phyloP scores from a whole-genome alignment of 805 yeast genomes.

The Yarrowia sp. region DNA sequence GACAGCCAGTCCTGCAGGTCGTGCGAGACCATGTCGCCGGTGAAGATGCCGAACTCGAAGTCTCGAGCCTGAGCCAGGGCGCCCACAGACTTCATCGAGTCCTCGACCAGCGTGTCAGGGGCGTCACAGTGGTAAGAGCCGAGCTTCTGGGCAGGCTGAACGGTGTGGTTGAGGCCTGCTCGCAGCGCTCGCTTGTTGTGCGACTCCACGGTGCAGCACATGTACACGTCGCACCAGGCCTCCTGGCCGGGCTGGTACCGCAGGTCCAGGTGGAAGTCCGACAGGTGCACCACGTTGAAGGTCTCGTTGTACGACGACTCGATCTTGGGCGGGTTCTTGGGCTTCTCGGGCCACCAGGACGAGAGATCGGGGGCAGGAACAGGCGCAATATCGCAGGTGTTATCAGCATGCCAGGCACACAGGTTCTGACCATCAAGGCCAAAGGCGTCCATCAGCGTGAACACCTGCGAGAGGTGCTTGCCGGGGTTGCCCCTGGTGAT shows the following conservation, averaged over 20 bases:
- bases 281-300: conserved; percentile 61
- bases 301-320: conserved; percentile 39
- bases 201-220: conserved; percentile 54
- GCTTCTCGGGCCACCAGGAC: conserved; percentile 41
- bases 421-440: conserved; percentile 58
- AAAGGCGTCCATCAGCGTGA: conserved; percentile 52
- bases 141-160: conserved; percentile 57
- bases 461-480: conserved; percentile 47
- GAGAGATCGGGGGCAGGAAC: not conserved
- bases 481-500: conserved; percentile 1
- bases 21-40: conserved; percentile 75
- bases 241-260: conserved; percentile 48
- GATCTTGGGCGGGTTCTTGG: conserved; percentile 48
- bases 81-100: conserved; percentile 49
- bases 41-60: conserved; percentile 63
- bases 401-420: conserved; percentile 42
- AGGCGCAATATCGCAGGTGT: not conserved
- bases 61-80: conserved; percentile 40
- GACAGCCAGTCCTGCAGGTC: conserved; percentile 47
- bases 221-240: conserved; percentile 46
- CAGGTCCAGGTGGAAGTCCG: conserved; percentile 63
- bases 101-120: conserved; percentile 61
- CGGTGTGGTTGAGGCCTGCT: conserved; percentile 31
- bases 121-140: conserved; percentile 68
- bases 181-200: conserved; percentile 12